phyloP scores from a whole-genome alignment of 1,284 basidiomycete genomes.

The Thelephora terrestris region DNA sequence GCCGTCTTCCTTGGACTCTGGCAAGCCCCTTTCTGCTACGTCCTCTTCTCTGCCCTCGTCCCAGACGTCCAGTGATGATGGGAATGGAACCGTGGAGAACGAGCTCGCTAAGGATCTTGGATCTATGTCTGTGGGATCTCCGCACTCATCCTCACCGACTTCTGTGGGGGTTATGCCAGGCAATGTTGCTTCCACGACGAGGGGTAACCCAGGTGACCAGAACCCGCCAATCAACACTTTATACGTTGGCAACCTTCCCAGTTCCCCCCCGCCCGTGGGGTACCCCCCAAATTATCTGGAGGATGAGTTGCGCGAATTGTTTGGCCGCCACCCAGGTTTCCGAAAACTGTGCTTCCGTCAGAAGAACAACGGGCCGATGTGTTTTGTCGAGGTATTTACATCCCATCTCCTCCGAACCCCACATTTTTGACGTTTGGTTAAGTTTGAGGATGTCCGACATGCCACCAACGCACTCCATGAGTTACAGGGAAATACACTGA shows the following conservation, averaged over 20 bases:
- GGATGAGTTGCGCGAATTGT: conserved; percentile 75
- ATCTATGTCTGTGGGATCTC: conserved; percentile 37
- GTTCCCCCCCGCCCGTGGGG: conserved; percentile 51
- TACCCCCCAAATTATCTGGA: conserved; percentile 76
- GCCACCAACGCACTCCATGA: conserved; percentile 84
- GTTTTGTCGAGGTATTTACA: conserved; percentile 77
- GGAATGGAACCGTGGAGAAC: conserved; percentile 22
- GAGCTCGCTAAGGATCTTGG: conserved; percentile 32
- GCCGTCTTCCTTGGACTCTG: conserved; percentile 10
- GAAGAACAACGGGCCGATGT: conserved; percentile 96
- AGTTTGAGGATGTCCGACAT: conserved; percentile 86
- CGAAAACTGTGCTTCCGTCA: conserved; percentile 90
- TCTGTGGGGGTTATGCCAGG: conserved; percentile 15
- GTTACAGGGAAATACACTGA: conserved; percentile 85
- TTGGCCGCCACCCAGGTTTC: conserved; percentile 73
- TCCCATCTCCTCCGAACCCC: conserved; percentile 2
- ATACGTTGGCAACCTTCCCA: conserved; percentile 90
- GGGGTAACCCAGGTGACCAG: conserved; percentile 70
- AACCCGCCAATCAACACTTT: conserved; percentile 94
- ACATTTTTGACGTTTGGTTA: conserved; percentile 12
- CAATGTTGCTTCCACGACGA: conserved; percentile 26
- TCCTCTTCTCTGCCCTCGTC: conserved; percentile 22
- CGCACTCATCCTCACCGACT: conserved; percentile 34
- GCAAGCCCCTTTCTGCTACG: background rate
- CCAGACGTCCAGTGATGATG: conserved; percentile 27